Conservation (phyloP, 768 basidiomycete genomes). For the Trametes maxima region DNA sequence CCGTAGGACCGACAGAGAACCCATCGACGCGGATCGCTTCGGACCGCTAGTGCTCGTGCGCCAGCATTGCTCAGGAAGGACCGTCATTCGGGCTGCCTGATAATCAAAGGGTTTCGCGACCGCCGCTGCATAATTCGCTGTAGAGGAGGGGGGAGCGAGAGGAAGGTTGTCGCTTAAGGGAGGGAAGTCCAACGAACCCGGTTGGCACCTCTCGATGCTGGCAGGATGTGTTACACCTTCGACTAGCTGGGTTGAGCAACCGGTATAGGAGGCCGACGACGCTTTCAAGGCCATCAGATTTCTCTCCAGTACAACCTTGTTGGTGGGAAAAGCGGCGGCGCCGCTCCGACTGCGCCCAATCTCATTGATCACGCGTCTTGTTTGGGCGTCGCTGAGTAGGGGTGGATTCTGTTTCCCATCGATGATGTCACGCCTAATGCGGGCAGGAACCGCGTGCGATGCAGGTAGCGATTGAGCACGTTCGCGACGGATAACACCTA, state of each 20-base stretch:
- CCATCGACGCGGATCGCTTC: too few species aligned
- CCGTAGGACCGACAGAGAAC: too few species aligned
- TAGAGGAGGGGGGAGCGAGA: too few species aligned
- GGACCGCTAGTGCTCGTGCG: too few species aligned
- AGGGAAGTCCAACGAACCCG: background rate
- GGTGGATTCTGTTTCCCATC: background rate
- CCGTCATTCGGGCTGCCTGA: too few species aligned
- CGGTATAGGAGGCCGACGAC: background rate
- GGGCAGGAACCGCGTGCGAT: background rate
- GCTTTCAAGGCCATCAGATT: background rate
- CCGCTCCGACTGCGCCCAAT: constrained; percentile 7
- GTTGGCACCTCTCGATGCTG: too few species aligned
- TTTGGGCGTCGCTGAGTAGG: background rate
- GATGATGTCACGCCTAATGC: background rate
- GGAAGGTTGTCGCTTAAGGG: background rate
- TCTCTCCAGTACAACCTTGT: background rate
- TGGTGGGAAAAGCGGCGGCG: background rate
- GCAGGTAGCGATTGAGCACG: background rate
- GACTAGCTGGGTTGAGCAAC: too few species aligned
- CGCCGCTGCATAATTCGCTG: too few species aligned
- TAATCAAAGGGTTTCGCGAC: too few species aligned
- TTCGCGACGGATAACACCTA: background rate
- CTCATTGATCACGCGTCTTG: background rate
- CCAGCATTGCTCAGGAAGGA: too few species aligned
- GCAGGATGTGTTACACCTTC: too few species aligned